These are phyloP conservation scores for Schizochytrium sp. DNA, from an alignment of 108 stramenopile genomes.

Conservation along the genomic window DNA sequence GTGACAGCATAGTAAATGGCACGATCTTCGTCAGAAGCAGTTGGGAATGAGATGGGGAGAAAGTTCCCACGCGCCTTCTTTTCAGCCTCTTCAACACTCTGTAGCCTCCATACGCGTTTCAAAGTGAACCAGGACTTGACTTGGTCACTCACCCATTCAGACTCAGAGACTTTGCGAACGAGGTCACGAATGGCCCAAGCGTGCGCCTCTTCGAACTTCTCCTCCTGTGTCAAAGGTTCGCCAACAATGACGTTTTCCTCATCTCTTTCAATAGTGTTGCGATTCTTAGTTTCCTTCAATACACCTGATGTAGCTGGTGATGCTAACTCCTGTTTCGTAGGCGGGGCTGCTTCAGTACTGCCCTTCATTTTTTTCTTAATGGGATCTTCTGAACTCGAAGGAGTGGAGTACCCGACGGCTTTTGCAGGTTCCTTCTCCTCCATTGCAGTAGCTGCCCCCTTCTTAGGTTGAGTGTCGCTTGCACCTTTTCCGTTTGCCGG, in stretches of 20 bases:
- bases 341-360: too few relatives aligned
- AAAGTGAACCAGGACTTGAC: constrained; percentile 41
- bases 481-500: too few relatives aligned
- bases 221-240: neutral
- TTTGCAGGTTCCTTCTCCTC: too few relatives aligned
- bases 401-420: too few relatives aligned
- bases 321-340: neutral
- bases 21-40: constrained; percentile 24
- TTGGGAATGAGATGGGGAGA: neutral
- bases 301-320: neutral
- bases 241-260: neutral
- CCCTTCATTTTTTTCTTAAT: too few relatives aligned
- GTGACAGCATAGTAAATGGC: constrained; percentile 48
- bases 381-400: too few relatives aligned
- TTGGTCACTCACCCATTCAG: constrained; percentile 15
- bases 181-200: neutral
- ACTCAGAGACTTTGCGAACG: neutral
- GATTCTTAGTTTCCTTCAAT: neutral
- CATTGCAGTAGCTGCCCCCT: too few relatives aligned
- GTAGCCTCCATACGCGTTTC: neutral
- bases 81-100: constrained; percentile 29
- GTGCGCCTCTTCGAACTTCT: neutral
- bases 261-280: neutral
- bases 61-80: neutral
- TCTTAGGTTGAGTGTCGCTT: too few relatives aligned